A percentile compares a stretch with the other conserved stretches of the same genome.
phyloP scores from a whole-genome alignment of 345 rosid species.

The Atalantia buxifolia region DNA sequence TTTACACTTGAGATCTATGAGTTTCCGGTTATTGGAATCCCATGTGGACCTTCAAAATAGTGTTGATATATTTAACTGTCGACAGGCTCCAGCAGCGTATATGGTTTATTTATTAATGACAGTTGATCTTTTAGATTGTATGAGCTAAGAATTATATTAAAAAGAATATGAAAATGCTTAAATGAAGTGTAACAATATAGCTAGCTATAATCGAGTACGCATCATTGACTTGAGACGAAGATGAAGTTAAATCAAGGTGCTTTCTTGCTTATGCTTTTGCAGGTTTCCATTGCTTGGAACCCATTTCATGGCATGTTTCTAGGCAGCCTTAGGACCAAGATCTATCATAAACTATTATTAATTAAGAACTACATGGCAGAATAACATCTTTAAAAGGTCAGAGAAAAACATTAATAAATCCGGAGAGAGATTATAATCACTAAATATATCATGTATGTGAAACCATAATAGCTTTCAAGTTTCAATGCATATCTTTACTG shows the following conservation, averaged over 20 bases:
- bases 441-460: too few species aligned
- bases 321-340: too few species aligned
- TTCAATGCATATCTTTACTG: too few species aligned
- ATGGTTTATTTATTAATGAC: background rate
- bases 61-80: background rate
- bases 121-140: constrained; percentile 1
- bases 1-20: background rate
- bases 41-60: background rate
- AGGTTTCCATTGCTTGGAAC: background rate
- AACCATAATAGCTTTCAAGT: too few species aligned
- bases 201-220: background rate
- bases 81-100: background rate
- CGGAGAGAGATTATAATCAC: too few species aligned
- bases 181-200: background rate
- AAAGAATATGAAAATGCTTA: background rate
- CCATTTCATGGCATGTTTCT: too few species aligned
- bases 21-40: background rate
- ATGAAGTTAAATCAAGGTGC: background rate
- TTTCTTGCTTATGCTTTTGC: background rate
- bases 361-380: too few species aligned
- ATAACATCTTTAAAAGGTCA: too few species aligned
- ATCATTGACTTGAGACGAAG: background rate
- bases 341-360: too few species aligned
- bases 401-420: too few species aligned
- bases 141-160: background rate